Evolutionary conservation across 139 green algal species (phyloP).

Genomic region (Chlorella ohadii): DNA sequence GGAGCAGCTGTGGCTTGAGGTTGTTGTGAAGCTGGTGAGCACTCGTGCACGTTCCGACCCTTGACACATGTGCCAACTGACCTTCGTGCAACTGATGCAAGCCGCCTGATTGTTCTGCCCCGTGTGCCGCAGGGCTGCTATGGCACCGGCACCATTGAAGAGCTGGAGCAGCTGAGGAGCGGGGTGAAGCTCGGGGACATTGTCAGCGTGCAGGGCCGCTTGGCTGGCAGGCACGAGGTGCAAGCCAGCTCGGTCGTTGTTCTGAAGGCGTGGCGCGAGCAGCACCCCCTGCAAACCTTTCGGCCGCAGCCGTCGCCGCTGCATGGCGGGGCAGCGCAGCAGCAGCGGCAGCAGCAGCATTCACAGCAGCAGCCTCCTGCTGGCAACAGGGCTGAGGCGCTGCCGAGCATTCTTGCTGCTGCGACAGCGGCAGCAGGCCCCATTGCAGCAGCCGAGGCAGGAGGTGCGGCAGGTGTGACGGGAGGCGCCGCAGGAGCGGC

Average conservation of each 20-base stretch:
- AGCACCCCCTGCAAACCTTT: neutral
- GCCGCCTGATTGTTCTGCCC: neutral
- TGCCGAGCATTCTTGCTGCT: too few relatives aligned
- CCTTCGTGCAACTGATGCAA: neutral
- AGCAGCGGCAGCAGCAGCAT: neutral
- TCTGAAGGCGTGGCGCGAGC: neutral
- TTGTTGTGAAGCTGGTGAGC: conserved; percentile 5
- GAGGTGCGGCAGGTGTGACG: neutral
- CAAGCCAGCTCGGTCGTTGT: neutral
- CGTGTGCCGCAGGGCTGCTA: neutral
- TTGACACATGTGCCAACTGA: too few relatives aligned
- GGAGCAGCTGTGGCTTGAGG: neutral
- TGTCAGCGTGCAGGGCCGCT: neutral
- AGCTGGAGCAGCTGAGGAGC: neutral
- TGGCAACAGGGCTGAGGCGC: too few relatives aligned
- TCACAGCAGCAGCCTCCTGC: neutral
- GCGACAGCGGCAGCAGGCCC: neutral
- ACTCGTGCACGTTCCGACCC: too few relatives aligned
- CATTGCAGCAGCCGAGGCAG: neutral
- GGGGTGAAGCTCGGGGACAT: neutral
- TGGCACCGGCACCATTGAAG: neutral
- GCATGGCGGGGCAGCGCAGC: neutral
- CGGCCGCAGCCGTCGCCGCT: conserved; percentile 5
- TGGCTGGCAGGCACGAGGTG: neutral
- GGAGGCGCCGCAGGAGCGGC: neutral